Conservation (phyloP, 352 stramenopile genomes). For the Pythium phragmiticola region DNA sequence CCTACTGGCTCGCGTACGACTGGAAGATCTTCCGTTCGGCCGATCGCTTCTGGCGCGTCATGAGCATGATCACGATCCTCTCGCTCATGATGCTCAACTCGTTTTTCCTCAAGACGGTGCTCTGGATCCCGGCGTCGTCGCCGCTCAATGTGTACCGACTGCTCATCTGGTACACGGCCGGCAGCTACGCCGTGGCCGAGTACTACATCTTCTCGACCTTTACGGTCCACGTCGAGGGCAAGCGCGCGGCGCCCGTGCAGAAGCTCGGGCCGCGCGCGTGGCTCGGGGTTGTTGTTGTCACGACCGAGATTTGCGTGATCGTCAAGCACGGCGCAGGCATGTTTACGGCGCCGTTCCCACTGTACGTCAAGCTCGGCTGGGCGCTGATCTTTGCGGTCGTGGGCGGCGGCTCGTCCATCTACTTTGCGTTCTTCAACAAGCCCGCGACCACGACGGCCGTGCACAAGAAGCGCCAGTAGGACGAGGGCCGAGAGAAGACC, state of each 20-base stretch:
- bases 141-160: slow-evolving; percentile 82
- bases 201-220: slow-evolving; percentile 91
- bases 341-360: slow-evolving; percentile 86
- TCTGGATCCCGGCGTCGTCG: slow-evolving; percentile 86
- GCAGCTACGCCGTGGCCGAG: slow-evolving; percentile 85
- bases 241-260: slow-evolving; percentile 58
- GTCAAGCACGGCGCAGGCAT: slow-evolving; percentile 83
- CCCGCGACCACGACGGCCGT: background rate
- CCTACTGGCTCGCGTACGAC: slow-evolving; percentile 90
- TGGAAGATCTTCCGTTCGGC: slow-evolving; percentile 94
- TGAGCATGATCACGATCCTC: slow-evolving; percentile 88
- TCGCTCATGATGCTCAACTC: slow-evolving; percentile 95
- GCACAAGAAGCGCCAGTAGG: slow-evolving; percentile 20
- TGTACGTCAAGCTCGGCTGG: slow-evolving; percentile 81
- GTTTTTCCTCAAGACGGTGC: slow-evolving; percentile 94
- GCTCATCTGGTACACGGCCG: slow-evolving; percentile 80
- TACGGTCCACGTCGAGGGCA: slow-evolving; percentile 60
- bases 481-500: too few relatives aligned
- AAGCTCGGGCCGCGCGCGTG: slow-evolving; percentile 82
- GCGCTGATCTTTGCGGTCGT: slow-evolving; percentile 70
- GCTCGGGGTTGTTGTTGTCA: slow-evolving; percentile 79
- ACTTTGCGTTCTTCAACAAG: slow-evolving; percentile 82
- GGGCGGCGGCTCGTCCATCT: slow-evolving; percentile 75
- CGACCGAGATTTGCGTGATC: slow-evolving; percentile 76
- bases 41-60: slow-evolving; percentile 88